phyloP scores from a whole-genome alignment of 495 filamentous ascomycete genomes.

The Beverwykella pulmonaria region DNA sequence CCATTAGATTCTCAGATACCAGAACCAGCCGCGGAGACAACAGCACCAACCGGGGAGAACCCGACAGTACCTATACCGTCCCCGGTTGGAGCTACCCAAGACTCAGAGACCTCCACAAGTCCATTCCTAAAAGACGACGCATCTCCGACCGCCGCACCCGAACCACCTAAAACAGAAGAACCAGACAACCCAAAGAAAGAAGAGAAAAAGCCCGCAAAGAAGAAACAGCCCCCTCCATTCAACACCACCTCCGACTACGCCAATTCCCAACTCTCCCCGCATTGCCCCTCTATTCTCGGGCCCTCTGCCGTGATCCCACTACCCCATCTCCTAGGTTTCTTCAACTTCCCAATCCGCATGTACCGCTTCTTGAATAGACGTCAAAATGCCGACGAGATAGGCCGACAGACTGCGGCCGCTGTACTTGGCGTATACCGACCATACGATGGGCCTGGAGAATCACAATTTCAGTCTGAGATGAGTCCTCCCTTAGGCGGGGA shows the following conservation, averaged over 20 bases:
- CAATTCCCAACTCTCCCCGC: constrained; percentile 59
- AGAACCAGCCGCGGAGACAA: constrained; percentile 34
- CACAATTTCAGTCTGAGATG: constrained; percentile 37
- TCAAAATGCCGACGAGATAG: constrained; percentile 79
- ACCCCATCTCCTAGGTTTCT: constrained; percentile 90
- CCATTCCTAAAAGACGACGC: constrained; percentile 40
- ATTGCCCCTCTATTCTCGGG: constrained; percentile 61
- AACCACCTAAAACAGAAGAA: constrained; percentile 45
- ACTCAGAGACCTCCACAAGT: background rate
- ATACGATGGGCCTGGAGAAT: constrained; percentile 43
- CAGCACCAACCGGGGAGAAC: background rate
- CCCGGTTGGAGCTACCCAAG: background rate
- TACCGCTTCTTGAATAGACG: constrained; percentile 90
- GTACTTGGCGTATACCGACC: constrained; percentile 68
- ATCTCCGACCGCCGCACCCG: constrained; percentile 40
- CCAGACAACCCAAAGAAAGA: constrained; percentile 47
- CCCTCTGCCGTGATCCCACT: constrained; percentile 74
- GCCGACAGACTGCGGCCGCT: constrained; percentile 82
- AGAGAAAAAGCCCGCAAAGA: constrained; percentile 54
- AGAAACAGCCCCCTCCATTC: constrained; percentile 61
- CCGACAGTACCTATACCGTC: background rate
- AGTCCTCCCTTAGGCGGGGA: background rate
- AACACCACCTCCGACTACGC: constrained; percentile 72
- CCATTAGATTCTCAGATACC: constrained; percentile 61
- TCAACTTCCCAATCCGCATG: constrained; percentile 83